Base-by-base conservation (phyloP, 2,329 filamentous ascomycete species). In the Penicillium oxalicum region DNA sequence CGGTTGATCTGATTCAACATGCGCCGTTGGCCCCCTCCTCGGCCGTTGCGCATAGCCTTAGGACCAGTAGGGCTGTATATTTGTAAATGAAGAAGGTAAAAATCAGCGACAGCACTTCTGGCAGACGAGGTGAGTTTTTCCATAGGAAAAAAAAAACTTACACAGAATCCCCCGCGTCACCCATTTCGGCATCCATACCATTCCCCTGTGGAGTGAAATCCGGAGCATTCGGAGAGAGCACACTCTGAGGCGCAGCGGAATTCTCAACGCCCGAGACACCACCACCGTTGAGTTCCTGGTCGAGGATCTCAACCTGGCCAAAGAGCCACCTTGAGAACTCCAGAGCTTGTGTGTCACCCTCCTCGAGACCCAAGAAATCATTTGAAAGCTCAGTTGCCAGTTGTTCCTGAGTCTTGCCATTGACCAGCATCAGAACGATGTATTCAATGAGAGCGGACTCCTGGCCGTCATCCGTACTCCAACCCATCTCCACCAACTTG, bases 271-370 rank as follows among this genome's bases (percentile, higher is more conserved):
- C 13, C 56, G 43, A 4, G 70, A 68, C 47, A 9, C 62, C 57
- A 25, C 80, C 29, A 11, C 40, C 80, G 56, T 83, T 83, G 50
- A 84, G 62, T 65, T 85, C 81, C 42, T 75, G 73, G 61, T 84
- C 82, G 53, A 93, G 75, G 9, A 73, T 55, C 40, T 86, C 81
- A 52, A 95, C 84, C 67, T 95, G 87, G 47, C 90, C 81, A 65
- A 97, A 97, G n/a, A 98, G 75, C 93, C 93, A 98, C 65, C 78
- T 80, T 53, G 91, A 84, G 66, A 98, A 97, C 47, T 91, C 85
- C 53, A 81, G 81, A 6, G 89, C 88, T 56, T 84, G 84, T 44
- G 86, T 82, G 60, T 96, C 91, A 51, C 95, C 90, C 40, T 89
- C 83, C 2, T 83, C 82, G 4, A 96, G 79, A 49, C 83, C 83